Evolutionary conservation across 1,139 yeast genomes (phyloP).

Genomic region (Casaregolazyma lundiana): DNA sequence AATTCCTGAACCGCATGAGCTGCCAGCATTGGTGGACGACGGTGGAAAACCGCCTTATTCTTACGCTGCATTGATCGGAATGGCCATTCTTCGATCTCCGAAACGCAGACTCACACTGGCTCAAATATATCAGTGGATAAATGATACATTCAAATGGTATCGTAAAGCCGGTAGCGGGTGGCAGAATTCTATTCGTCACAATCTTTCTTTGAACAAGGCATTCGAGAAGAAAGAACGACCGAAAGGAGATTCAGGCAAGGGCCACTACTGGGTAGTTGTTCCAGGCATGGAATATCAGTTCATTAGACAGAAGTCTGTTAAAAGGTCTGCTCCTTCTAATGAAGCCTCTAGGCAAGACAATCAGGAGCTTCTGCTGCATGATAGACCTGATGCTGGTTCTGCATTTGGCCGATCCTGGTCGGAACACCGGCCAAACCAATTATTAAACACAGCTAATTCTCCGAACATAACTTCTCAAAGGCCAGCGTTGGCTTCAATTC

Average conservation of each 20-base stretch:
- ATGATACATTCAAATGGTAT: constrained; percentile 79
- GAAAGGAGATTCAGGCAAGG: constrained; percentile 80
- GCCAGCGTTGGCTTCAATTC: background rate
- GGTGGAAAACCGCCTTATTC: constrained; percentile 84
- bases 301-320: constrained; percentile 39
- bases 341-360: constrained; percentile 4
- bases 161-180: constrained; percentile 86
- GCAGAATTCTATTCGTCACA: constrained; percentile 89
- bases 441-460: background rate
- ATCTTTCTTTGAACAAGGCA: constrained; percentile 78
- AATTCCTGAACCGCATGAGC: constrained; percentile 37
- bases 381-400: background rate
- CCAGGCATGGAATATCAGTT: constrained; percentile 80
- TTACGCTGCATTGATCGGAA: constrained; percentile 89
- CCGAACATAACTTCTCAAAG: background rate
- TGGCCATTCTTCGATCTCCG: constrained; percentile 85
- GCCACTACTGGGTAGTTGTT: constrained; percentile 93
- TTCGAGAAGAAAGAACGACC: constrained; percentile 88
- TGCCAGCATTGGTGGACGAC: constrained; percentile 43
- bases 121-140: constrained; percentile 91
- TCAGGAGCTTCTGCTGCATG: background rate
- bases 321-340: constrained; percentile 1
- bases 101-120: constrained; percentile 77
- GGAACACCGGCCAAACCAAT: background rate
- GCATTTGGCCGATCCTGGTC: background rate